phyloP scores from a whole-genome alignment of 1,284 basidiomycete species.

The Ustilago hordei region DNA sequence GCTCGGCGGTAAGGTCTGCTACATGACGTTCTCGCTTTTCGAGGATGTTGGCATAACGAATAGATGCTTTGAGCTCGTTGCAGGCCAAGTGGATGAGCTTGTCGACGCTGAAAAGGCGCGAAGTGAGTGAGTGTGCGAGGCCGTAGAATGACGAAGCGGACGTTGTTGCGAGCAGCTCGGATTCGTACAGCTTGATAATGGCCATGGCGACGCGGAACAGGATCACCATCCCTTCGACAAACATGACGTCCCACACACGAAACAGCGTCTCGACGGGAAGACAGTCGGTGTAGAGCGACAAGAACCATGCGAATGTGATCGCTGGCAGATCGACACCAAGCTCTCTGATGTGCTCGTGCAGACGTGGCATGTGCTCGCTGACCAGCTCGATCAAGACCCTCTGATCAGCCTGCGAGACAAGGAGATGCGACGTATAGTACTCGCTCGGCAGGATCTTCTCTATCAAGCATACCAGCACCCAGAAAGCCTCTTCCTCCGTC shows the following conservation, averaged over 20 bases:
- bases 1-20: constrained; percentile 38
- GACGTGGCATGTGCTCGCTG: constrained; percentile 79
- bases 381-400: constrained; percentile 89
- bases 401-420: constrained; percentile 91
- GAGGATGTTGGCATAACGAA: constrained; percentile 79
- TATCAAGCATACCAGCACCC: constrained; percentile 85
- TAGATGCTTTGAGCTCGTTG: constrained; percentile 76
- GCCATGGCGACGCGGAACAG: constrained; percentile 85
- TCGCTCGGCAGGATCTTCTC: constrained; percentile 72
- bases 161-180: constrained; percentile 82
- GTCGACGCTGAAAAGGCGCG: constrained; percentile 90
- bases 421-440: constrained; percentile 70
- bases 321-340: constrained; percentile 90
- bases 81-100: constrained; percentile 75
- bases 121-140: constrained; percentile 84
- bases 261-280: constrained; percentile 81
- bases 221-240: constrained; percentile 91
- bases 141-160: constrained; percentile 88
- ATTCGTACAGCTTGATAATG: constrained; percentile 85
- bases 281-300: constrained; percentile 95
- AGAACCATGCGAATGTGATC: constrained; percentile 97
- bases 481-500: constrained; percentile 95
- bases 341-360: constrained; percentile 80
- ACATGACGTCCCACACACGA: constrained; percentile 82
- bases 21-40: constrained; percentile 76